phyloP scores from a whole-genome alignment of 768 basidiomycete species.

The Glaciozyma martinii region DNA sequence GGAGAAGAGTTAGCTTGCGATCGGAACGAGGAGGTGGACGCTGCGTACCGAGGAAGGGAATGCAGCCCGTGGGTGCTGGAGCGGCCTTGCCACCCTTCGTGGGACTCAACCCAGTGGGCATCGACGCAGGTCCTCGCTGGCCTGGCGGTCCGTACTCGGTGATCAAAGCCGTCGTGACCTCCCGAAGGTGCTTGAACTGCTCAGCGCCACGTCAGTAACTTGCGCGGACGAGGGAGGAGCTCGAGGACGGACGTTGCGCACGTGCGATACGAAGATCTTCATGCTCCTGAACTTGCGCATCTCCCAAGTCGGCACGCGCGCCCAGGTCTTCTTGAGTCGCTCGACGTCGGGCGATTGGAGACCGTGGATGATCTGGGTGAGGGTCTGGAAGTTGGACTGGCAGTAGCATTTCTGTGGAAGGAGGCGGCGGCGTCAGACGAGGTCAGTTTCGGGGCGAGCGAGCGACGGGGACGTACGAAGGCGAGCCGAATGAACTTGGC shows the following conservation, averaged over 20 bases:
- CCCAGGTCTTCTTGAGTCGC: constrained; percentile 59
- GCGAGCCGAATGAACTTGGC: constrained; percentile 49
- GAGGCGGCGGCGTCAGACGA: constrained; percentile 3
- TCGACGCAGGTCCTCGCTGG: not conserved
- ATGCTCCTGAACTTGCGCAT: constrained; percentile 64
- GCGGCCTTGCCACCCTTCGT: constrained; percentile 5
- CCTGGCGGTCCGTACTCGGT: constrained; percentile 23
- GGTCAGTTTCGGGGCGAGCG: not conserved
- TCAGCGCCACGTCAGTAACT: not conserved
- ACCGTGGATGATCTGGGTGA: constrained; percentile 70
- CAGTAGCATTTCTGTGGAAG: constrained; percentile 62
- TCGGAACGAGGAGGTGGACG: not conserved
- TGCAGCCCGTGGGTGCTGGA: constrained; percentile 15
- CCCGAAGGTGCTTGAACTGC: constrained; percentile 30
- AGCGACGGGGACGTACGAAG: not conserved
- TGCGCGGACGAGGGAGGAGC: no score
- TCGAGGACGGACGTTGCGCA: constrained; percentile 52
- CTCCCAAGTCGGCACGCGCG: constrained; percentile 60
- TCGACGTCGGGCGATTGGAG: constrained; percentile 61
- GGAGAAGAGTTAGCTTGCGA: not conserved
- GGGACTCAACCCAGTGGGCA: not conserved
- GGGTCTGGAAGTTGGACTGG: constrained; percentile 64
- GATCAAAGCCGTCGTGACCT: constrained; percentile 20
- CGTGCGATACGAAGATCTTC: constrained; percentile 54
- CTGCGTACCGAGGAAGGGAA: constrained; percentile 33